Base-by-base conservation (phyloP, 2,329 filamentous ascomycete genomes). In the Phoma sp. region DNA sequence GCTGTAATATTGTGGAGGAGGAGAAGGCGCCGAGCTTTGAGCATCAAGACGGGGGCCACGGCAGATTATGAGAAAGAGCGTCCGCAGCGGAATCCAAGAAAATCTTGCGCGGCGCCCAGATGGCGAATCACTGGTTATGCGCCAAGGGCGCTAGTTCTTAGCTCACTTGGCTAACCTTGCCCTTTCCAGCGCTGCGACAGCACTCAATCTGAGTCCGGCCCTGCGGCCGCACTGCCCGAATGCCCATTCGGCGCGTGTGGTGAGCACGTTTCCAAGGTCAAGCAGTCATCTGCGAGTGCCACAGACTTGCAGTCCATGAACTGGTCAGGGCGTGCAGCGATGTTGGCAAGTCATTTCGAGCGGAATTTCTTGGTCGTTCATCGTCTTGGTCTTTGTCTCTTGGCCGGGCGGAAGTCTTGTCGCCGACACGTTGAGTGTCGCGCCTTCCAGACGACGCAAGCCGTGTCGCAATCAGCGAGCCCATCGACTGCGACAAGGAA, bases 371-470 rank as follows among this genome's bases (percentile, higher is more conserved):
- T 44, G 51, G 43, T 51, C 18, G 18, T 24, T 46, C 6, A 29
- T 29, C 39, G 24, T 55, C 41, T 42, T 50, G 47, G 44, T 42
- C 24, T n/a, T 9, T 29, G 24, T 23, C 39, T 50, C 47, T 47
- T 55, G 46, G 47, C 43, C 42, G 22, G 33, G 53, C 53, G 53
- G 47, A 56, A 33, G 27, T 47, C 52, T 55, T 50, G 52, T 50
- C 47, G 43, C 42, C 33, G 47, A 47, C 27, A 56, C 53, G 14
- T n/a, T 47, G 27, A 29, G 25, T 33, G 53, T 56, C 53, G 43
- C 53, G 47, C 43, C 32, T 29, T 30, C 22, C n/a, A 50, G n/a
- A 38, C 42, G 37, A 50, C 25, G 42, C 52, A 37, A 25, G 24
- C 46, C 42, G 37, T 43, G 52, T 55, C 52, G 52, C 52, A 55